Evolutionary conservation across 73 alveolate species (phyloP), one percentile per base, ranked within the genome.

Genomic region (Tetrahymena borealis): DNA sequence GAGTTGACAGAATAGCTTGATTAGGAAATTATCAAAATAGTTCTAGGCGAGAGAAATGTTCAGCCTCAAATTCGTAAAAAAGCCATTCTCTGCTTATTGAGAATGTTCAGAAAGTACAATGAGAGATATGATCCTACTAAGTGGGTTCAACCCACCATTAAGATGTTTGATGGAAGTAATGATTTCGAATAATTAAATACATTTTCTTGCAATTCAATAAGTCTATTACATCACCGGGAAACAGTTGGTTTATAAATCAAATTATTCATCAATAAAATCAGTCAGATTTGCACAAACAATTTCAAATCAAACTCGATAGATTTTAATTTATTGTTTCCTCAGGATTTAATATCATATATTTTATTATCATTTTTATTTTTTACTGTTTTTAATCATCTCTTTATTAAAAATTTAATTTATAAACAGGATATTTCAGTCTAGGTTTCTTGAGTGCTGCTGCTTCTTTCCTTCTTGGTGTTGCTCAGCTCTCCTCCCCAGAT

Each of bases 81-180:
- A 93, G 99, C 99, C 9, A 94, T 97, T 94, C 96, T 98, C 18
- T 96, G 99, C 38, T 94, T 98, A 36, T 96, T 97, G 12, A 95
- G 99, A 90, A 96, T 98, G 95, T 98, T 96, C 94, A 98, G 98
- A 94, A 95, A 98, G 78, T 94, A 98, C 94, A 97, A 97, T 95
- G 98, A 96, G 77, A 78, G 95, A 35, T 96, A 92, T 39, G 79
- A 96, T 90, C 97, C 96, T 35, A 92, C 94, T 4, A 78, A 90
- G 39, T 96, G 98, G 99, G 94, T 90, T 32, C 16, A 31, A 39
- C 40, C 90, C 15, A 92, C 91, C 16, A 36, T 41, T 33, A 40
- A 92, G 39, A 92, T 92, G 95, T 92, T 92, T 85, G 95, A 93
- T 28, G 90, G 91, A 37, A 92, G 95, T 78, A 78, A 92, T 91